Evolutionary conservation across 2,329 filamentous ascomycete genomes (phyloP), one percentile per base, ranked within the genome.

Genomic region (Xylaria polymorpha): DNA sequence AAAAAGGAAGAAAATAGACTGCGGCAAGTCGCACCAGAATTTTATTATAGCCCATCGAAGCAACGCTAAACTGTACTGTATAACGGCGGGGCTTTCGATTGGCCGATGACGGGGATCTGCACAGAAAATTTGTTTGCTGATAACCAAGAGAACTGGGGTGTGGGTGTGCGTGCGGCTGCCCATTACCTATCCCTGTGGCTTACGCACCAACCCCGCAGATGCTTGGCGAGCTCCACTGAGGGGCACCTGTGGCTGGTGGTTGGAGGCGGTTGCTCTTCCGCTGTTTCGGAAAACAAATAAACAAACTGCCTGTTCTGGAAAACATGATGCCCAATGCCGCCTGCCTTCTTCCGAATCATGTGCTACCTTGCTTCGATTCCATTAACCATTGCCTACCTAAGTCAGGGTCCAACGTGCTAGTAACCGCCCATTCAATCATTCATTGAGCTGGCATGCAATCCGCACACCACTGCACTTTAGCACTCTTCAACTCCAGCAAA

Each of bases 1-100:
- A 79, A 80, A 83, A 82, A 79, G 78, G 76, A 76, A 79, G 78
- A 80, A 81, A 79, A 64, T 62, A 66, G 57, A 39, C 51, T 43
- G 32, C 9, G 68, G 61, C 74, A 44, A 72, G 74, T 74, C 74
- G 74, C 62, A 81, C 68, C 80, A 80, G 78, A 84, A 83, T 84
- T 84, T 83, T 81, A 68, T 57, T 68, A 67, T 64, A 68, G 37
- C 32, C 50, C 20, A 9, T 18, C 5, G 32, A 18, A 37, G 55
- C 37, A 50, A 48, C 59, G 29, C 10, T 25, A 4, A 5, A 29
- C 10, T 18, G 57, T 32, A 29, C 10, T 18, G 57, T 32, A n/a
- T n/a, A 46, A 22, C 37, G 50, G 51, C 51, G 58, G 62, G 58
- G 59, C 35, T 3, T 20, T 6, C 51, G 46, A 66, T 66, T 60